A percentile compares a stretch with the other conserved stretches of the same genome.
Evolutionary conservation across 495 filamentous ascomycete genomes (phyloP).

Genomic region (Cairneyella variabilis): DNA sequence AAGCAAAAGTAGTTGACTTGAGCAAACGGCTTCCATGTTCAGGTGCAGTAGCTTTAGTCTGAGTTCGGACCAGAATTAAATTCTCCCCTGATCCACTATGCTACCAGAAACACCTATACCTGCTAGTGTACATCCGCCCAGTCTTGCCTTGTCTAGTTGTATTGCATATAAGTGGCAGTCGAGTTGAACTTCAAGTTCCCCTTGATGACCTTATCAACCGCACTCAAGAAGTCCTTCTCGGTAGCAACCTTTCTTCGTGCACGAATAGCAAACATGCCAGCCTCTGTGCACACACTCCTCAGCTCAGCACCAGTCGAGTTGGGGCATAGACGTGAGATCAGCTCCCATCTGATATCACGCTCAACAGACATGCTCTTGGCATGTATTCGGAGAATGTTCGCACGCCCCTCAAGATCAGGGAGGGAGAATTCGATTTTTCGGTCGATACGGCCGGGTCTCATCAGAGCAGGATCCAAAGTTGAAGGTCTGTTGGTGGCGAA

Average conservation of each 20-base stretch:
- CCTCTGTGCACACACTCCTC: conserved; percentile 95
- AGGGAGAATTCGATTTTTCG: conserved; percentile 98
- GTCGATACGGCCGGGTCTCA: conserved; percentile 97
- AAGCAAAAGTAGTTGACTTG: too few species aligned
- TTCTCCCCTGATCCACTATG: conserved; percentile 21
- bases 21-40: too few species aligned
- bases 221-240: conserved; percentile 97
- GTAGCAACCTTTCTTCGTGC: conserved; percentile 96
- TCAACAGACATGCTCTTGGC: conserved; percentile 99
- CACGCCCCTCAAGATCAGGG: conserved; percentile 92
- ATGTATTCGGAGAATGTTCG: conserved; percentile 96
- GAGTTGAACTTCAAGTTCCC: conserved; percentile 99
- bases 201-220: conserved; percentile 99
- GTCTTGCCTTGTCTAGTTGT: conserved; percentile 64
- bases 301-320: conserved; percentile 96
- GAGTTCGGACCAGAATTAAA: not conserved
- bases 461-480: conserved; percentile 91
- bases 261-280: conserved; percentile 97
- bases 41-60: too few species aligned
- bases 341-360: conserved; percentile 96
- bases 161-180: conserved; percentile 97
- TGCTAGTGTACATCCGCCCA: conserved; percentile 26
- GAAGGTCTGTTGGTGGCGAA: conserved; percentile 97
- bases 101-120: conserved; percentile 27
- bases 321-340: conserved; percentile 93